Base-by-base conservation (phyloP, 2,329 filamentous ascomycete species). In the Colletotrichum tamarilloi region DNA sequence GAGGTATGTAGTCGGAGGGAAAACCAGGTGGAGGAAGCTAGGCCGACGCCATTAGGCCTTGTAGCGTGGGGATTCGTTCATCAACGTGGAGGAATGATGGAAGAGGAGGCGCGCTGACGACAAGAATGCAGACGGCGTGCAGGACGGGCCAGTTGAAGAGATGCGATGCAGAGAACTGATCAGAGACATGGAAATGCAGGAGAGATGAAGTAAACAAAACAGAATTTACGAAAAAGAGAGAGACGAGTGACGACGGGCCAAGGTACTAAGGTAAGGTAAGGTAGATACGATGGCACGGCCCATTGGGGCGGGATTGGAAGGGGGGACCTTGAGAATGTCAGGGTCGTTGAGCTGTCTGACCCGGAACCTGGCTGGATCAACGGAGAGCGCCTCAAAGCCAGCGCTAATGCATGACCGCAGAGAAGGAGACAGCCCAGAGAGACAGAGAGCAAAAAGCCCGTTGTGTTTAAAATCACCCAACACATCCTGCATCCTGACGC, bases 291-390 rank as follows among this genome's bases (percentile, higher is more conserved):
- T 60, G 70, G 60, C 66, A 70, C 59, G 69, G 66, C 14, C 65
- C 66, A 46, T 11, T 8, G 59, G 52, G 56, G 58, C 32, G 59
- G 32, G 46, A 70, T 70, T 73, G 70, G 55, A 70, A 73, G 70
- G 70, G 70, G 70, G 42, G 14, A 59, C 70, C 70, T 73, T 73
- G 70, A 35, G 70, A 73, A 73, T 70, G 70, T 70, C 70, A 73
- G 70, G 67, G 70, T 57, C 67, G 60, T 35, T 28, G 55, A 56
- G 55, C 70, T 67, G 70, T 62, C 60, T 46, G 49, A 14, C 60
- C 58, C 28, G 62, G 49, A 52, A 52, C 49, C 19, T 56, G 26
- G 30, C 56, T 62, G 57, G 30, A 53, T 66, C 55, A 64, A 46
- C 46, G 52, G 22, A 30, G 46, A 30, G 46, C 26, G 26, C 42